A percentile compares a stretch with the other conserved stretches of the same genome.
Evolutionary conservation across 495 filamentous ascomycete species (phyloP).

Genomic region (Cenococcum geophilum): DNA sequence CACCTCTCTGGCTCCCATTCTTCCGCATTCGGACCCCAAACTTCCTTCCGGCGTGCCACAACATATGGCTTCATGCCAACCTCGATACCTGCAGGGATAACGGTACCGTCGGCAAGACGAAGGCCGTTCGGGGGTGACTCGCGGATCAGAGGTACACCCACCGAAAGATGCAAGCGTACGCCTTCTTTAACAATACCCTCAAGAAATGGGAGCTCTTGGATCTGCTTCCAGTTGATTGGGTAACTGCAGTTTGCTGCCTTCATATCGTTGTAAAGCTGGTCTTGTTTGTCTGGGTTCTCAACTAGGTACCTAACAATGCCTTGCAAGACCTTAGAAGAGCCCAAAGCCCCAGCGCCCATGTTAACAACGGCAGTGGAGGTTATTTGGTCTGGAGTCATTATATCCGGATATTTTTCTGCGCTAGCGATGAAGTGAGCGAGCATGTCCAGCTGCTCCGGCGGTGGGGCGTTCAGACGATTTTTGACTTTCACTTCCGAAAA

Average conservation of each 20-base stretch:
- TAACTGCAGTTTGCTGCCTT: neutral
- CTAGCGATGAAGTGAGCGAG: neutral
- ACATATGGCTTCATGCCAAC: conserved; percentile 24
- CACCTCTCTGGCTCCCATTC: conserved; percentile 20
- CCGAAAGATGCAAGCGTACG: conserved; percentile 18
- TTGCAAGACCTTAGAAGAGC: neutral
- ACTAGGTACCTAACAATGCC: neutral
- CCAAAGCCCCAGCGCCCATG: neutral
- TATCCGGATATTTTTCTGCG: neutral
- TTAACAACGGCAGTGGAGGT: neutral
- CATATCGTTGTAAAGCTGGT: neutral
- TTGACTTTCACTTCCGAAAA: neutral
- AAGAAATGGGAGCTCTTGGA: neutral
- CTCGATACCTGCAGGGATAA: conserved; percentile 15
- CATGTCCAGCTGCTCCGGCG: neutral
- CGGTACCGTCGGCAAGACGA: conserved; percentile 7
- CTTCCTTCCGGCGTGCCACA: neutral
- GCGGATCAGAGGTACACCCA: conserved; percentile 19
- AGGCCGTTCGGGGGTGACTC: conserved; percentile 12
- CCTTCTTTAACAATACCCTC: conserved; percentile 13
- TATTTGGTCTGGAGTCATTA: neutral
- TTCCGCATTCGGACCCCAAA: conserved; percentile 10
- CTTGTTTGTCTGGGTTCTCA: neutral
- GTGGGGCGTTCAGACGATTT: neutral
- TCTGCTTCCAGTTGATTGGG: neutral